A percentile compares a stretch with the other conserved stretches of the same genome.
These are phyloP conservation scores for Aspergillus ustus DNA, from an alignment of 2,329 filamentous ascomycete species.

Conservation along the genomic window DNA sequence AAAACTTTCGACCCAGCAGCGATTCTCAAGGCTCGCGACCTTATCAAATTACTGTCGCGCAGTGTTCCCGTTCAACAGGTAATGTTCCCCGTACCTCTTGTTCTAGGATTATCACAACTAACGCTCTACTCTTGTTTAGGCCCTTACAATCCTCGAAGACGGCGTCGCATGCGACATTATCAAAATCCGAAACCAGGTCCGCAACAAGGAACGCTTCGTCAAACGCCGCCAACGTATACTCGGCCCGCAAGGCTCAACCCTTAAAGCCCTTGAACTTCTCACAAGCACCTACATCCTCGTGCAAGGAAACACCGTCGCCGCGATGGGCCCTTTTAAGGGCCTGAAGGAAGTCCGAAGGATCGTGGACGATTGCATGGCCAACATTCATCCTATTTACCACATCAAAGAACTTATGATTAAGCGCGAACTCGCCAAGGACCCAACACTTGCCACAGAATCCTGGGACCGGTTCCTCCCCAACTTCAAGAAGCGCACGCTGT, in stretches of 20 bases:
- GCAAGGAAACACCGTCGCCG: slow-evolving; percentile 92
- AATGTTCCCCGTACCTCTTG: slow-evolving; percentile 3
- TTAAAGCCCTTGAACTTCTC: slow-evolving; percentile 91
- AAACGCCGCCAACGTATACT: slow-evolving; percentile 93
- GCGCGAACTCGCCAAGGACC: slow-evolving; percentile 86
- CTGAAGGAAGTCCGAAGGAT: slow-evolving; percentile 89
- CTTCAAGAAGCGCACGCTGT: slow-evolving; percentile 92
- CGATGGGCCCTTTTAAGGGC: slow-evolving; percentile 90
- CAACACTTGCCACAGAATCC: slow-evolving; percentile 80
- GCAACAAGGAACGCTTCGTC: slow-evolving; percentile 93
- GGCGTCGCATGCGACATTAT: slow-evolving; percentile 91
- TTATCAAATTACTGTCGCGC: slow-evolving; percentile 89
- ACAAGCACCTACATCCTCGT: slow-evolving; percentile 93
- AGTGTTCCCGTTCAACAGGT: slow-evolving; percentile 86
- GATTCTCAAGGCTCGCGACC: slow-evolving; percentile 89
- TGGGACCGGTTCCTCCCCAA: slow-evolving; percentile 97
- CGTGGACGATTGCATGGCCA: slow-evolving; percentile 94
- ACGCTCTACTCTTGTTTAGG: slow-evolving; percentile 44
- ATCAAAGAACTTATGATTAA: slow-evolving; percentile 98
- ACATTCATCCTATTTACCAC: slow-evolving; percentile 86
- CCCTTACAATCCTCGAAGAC: slow-evolving; percentile 92
- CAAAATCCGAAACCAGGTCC: slow-evolving; percentile 87
- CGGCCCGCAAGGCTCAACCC: slow-evolving; percentile 85
- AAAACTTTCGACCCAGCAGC: slow-evolving; percentile 91
- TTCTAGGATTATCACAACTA: not conserved